phyloP scores from a whole-genome alignment of 306 rosid genomes.

The Fragaria ananassa region DNA sequence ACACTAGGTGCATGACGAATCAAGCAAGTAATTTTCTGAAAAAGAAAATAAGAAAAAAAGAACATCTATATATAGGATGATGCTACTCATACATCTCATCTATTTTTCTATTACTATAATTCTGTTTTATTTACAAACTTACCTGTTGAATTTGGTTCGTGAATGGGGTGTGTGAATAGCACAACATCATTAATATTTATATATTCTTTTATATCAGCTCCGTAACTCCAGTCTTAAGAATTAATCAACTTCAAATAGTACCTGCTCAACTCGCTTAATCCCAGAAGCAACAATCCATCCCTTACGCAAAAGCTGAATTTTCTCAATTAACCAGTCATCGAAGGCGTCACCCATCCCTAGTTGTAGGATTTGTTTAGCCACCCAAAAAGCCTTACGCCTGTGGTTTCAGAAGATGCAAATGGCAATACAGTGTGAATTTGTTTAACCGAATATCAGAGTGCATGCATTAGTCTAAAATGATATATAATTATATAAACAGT shows the following conservation, averaged over 20 bases:
- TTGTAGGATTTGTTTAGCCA: conserved; percentile 91
- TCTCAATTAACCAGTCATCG: conserved; percentile 94
- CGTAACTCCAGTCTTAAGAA: conserved; percentile 1
- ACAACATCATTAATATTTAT: too few species aligned
- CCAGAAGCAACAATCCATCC: conserved; percentile 88
- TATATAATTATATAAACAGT: conserved; percentile 12
- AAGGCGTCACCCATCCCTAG: conserved; percentile 99
- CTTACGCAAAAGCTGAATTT: conserved; percentile 84
- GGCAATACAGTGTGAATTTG: not conserved
- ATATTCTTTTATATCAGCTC: not conserved
- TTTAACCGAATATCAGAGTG: not conserved
- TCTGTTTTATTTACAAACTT: too few species aligned
- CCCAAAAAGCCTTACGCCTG: conserved; percentile 98
- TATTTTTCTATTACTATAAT: too few species aligned
- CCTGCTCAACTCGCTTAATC: conserved; percentile 78
- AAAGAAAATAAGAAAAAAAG: not conserved
- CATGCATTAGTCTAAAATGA: not conserved
- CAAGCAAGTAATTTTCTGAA: not conserved
- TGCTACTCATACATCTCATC: too few species aligned
- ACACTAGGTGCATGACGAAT: not conserved
- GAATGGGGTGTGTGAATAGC: too few species aligned
- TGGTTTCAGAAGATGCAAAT: conserved; percentile 26
- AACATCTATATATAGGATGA: not conserved
- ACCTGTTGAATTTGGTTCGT: too few species aligned
- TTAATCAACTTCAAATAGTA: conserved; percentile 26